Evolutionary conservation across 2,329 filamentous ascomycete species (phyloP).

Genomic region (Beauveria medogensis): DNA sequence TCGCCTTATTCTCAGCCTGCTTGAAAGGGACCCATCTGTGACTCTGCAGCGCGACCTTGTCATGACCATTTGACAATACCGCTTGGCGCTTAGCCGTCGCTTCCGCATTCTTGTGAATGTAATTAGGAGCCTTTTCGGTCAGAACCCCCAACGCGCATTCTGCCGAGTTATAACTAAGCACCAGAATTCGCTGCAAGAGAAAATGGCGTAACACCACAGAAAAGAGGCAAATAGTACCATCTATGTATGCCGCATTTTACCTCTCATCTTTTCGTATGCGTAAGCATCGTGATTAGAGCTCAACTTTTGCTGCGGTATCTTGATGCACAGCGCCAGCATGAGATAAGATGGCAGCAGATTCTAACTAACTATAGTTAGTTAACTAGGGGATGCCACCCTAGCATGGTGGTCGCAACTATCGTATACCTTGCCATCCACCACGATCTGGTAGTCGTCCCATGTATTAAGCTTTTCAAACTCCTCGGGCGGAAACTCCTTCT

Average conservation of each 20-base stretch:
- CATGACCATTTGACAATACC: slow-evolving; percentile 14
- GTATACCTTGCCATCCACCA: slow-evolving; percentile 43
- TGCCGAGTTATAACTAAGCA: slow-evolving; percentile 15
- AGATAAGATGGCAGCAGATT: slow-evolving; percentile 35
- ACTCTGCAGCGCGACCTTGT: slow-evolving; percentile 19
- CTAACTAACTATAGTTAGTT: too few relatives aligned
- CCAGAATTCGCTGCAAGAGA: background rate
- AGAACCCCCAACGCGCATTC: slow-evolving; percentile 44
- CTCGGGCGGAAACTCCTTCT: slow-evolving; percentile 16
- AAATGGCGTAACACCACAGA: too few relatives aligned
- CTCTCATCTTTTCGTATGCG: slow-evolving; percentile 39
- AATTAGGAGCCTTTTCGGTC: slow-evolving; percentile 39
- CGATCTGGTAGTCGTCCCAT: slow-evolving; percentile 44
- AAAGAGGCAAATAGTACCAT: too few relatives aligned
- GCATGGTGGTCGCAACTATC: slow-evolving; percentile 34
- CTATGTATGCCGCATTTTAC: slow-evolving; percentile 15
- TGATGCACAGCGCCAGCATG: slow-evolving; percentile 38
- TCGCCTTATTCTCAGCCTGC: background rate
- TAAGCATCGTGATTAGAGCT: slow-evolving; percentile 42
- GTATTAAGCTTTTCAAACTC: slow-evolving; percentile 43
- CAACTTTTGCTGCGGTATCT: slow-evolving; percentile 40
- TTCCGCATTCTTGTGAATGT: slow-evolving; percentile 37
- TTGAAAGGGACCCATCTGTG: background rate
- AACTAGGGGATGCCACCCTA: slow-evolving; percentile 43
- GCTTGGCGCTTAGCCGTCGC: slow-evolving; percentile 24